phyloP scores from a whole-genome alignment of 768 basidiomycete species.

The Cyclocybe cylindracea region DNA sequence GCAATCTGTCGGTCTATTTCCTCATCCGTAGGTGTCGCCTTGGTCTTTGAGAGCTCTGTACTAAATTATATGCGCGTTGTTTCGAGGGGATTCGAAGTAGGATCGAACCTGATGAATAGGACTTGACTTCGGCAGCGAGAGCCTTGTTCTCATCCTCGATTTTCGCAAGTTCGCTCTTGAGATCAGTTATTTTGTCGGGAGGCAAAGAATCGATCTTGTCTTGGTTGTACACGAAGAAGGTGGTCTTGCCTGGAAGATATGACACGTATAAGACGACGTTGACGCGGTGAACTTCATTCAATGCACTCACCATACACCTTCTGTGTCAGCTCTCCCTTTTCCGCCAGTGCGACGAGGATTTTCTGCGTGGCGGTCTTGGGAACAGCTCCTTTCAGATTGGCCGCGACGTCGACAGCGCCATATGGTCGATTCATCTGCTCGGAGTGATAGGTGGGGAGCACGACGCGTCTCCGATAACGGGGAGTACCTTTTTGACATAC shows the following conservation, averaged over 20 bases:
- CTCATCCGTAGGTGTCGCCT: slow-evolving; percentile 65
- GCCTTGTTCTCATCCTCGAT: slow-evolving; percentile 62
- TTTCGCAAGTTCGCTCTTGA: slow-evolving; percentile 60
- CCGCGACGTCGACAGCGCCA: slow-evolving; percentile 88
- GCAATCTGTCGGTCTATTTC: slow-evolving; percentile 60
- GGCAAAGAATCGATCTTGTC: slow-evolving; percentile 66
- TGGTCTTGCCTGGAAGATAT: slow-evolving; percentile 67
- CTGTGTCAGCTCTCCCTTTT: slow-evolving; percentile 78
- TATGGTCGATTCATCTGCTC: slow-evolving; percentile 90
- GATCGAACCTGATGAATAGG: slow-evolving; percentile 42
- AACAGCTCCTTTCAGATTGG: slow-evolving; percentile 88
- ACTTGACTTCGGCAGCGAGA: slow-evolving; percentile 52
- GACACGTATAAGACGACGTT: slow-evolving; percentile 10
- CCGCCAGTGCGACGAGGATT: slow-evolving; percentile 78
- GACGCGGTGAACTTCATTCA: background rate
- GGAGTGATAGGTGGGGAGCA: background rate
- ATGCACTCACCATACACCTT: slow-evolving; percentile 73
- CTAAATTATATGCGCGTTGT: slow-evolving; percentile 16
- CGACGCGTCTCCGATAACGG: background rate
- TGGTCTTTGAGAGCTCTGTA: slow-evolving; percentile 67
- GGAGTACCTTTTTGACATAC: slow-evolving; percentile 70
- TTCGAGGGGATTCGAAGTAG: background rate
- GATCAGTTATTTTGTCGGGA: slow-evolving; percentile 54
- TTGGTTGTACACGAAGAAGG: slow-evolving; percentile 87
- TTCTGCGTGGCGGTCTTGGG: slow-evolving; percentile 86